phyloP scores from a whole-genome alignment of 1,139 yeast species.

The Wickerhamomyces sp. region DNA sequence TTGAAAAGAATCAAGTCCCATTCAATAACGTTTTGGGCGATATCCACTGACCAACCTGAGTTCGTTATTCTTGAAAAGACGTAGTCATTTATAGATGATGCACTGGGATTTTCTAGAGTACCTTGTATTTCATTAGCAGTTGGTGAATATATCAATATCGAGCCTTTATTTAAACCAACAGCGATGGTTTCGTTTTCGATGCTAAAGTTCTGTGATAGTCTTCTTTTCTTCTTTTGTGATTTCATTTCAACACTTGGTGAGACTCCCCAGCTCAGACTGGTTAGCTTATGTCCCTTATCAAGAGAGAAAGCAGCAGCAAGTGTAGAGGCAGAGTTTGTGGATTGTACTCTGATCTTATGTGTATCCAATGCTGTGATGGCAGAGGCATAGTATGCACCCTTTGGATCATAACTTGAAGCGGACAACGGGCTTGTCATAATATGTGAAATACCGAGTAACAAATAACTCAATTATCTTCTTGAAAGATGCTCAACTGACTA shows the following conservation, averaged over 20 bases:
- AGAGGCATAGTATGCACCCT: slow-evolving; percentile 59
- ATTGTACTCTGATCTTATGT: slow-evolving; percentile 65
- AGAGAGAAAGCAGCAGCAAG: slow-evolving; percentile 42
- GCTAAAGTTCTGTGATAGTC: slow-evolving; percentile 25
- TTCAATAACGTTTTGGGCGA: slow-evolving; percentile 56
- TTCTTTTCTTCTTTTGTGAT: slow-evolving; percentile 26
- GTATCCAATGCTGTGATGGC: slow-evolving; percentile 69
- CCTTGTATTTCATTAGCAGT: slow-evolving; percentile 50
- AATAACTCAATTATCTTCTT: too few species aligned
- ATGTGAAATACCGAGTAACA: not conserved
- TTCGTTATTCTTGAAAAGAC: slow-evolving; percentile 39
- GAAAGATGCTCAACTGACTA: not conserved
- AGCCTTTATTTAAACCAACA: slow-evolving; percentile 64
- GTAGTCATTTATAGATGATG: slow-evolving; percentile 50
- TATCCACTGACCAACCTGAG: slow-evolving; percentile 61
- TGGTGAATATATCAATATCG: slow-evolving; percentile 65
- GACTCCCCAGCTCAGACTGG: slow-evolving; percentile 54
- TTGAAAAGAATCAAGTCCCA: slow-evolving; percentile 53
- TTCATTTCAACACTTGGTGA: slow-evolving; percentile 25
- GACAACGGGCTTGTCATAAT: slow-evolving; percentile 14
- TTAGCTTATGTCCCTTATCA: slow-evolving; percentile 50
- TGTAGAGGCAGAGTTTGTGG: slow-evolving; percentile 40
- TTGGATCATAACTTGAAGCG: slow-evolving; percentile 30
- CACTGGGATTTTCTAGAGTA: slow-evolving; percentile 48
- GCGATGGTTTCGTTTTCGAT: slow-evolving; percentile 45